Evolutionary conservation across 495 filamentous ascomycete genomes (phyloP).

Genomic region (Penicillium riverlandense): DNA sequence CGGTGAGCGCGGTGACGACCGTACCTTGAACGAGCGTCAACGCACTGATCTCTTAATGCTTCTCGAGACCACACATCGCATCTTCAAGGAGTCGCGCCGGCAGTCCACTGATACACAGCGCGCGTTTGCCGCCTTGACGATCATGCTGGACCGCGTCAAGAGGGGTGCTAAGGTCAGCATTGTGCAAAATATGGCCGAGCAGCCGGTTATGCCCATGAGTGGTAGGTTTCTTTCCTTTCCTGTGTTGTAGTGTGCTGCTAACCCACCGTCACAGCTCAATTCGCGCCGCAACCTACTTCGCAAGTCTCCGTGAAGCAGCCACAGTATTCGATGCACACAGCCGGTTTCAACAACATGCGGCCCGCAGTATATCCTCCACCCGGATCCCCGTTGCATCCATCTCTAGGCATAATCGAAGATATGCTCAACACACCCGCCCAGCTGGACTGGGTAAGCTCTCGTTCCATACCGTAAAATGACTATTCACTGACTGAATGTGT

Average conservation of each 20-base stretch:
- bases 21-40: conserved; percentile 3
- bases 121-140: conserved; percentile 59
- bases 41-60: conserved; percentile 59
- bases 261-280: conserved; percentile 2
- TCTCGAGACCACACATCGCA: conserved; percentile 59
- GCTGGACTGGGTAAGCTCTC: conserved; percentile 65
- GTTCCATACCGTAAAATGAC: no score
- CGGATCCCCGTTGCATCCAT: conserved; percentile 25
- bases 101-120: conserved; percentile 76
- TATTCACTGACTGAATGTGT: conserved; percentile 1
- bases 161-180: conserved; percentile 40
- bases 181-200: conserved; percentile 8
- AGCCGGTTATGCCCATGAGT: background rate
- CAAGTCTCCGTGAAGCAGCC: conserved; percentile 3
- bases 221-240: conserved; percentile 14
- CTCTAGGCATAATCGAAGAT: conserved; percentile 44
- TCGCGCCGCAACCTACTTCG: background rate
- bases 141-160: conserved; percentile 71
- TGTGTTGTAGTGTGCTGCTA: background rate
- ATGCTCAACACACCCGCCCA: conserved; percentile 45
- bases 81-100: conserved; percentile 62
- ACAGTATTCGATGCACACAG: conserved; percentile 1
- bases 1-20: conserved; percentile 2
- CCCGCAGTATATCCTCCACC: background rate
- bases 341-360: background rate